Base-by-base conservation (phyloP, 2,329 filamentous ascomycete genomes). In the Metarhizium robertsii region DNA sequence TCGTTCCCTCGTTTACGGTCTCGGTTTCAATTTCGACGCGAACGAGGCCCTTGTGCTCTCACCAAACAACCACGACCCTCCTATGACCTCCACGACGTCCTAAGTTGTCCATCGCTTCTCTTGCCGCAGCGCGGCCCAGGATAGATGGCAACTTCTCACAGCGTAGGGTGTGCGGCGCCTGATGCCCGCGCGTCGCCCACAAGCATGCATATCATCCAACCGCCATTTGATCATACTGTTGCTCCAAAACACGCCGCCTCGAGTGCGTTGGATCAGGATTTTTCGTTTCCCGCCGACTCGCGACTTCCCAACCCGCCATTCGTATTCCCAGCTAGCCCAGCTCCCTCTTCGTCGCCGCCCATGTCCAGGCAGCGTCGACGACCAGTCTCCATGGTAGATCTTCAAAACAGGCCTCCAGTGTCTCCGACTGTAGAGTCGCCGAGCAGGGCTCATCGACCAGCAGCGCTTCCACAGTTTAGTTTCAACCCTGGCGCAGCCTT, bases 301-400 rank as follows among this genome's bases (percentile, higher is more conserved):
- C 78, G 79, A 53, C 75, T 74, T 52, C 83, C 83, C 50, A 87
- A 87, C 53, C 84, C 85, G 34, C 78, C 78, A 6, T 87, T 87
- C 63, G 76, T 83, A 56, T 87, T 87, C 62, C 85, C 84, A 1
- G 69, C 74, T 25, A 69, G 73, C 49, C 70, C 76, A 7, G 67
- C 77, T 1, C 72, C 63, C 2, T 58, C 79, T 6, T 71, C 73
- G 20, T 75, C 77, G 2, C 73, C 76, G 3, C 73, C 78, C 2
- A 71, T 75, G 3, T 73, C 76, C 0, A 73, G 73, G 48, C 75
- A 79, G 8, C 72, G 79, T 58, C 75, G 77, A 62, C 75, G 80
- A 40, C 79, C 79, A 54, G 72, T 74, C 62, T 83, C 81, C 1
- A 76, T 75, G 10, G 75, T 80, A 40, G 79, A 81, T 62, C 69